Evolutionary conservation across 345 rosid species (phyloP).

Genomic region (Geranium rotundifolium): DNA sequence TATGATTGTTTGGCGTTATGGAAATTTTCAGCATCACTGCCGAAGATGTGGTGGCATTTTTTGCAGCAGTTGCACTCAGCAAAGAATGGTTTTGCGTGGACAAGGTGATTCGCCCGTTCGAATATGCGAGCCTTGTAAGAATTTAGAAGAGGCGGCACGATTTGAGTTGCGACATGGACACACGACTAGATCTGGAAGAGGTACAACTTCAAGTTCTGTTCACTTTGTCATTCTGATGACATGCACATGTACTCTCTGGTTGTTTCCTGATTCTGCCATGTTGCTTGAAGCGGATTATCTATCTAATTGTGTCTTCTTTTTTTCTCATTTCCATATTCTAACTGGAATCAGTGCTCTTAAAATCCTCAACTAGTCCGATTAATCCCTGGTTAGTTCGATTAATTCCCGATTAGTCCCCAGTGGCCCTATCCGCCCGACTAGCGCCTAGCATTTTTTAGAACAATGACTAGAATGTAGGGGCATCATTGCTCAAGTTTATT

Average conservation of each 20-base stretch:
- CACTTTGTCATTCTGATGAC: no score
- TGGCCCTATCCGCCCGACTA: no score
- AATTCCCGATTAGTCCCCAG: no score
- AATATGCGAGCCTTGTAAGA: constrained; percentile 85
- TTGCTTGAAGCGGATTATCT: background rate
- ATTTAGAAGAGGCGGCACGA: constrained; percentile 79
- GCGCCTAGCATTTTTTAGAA: no score
- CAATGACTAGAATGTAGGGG: background rate
- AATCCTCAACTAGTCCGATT: no score
- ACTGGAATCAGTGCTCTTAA: no score
- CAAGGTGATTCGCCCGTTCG: constrained; percentile 91
- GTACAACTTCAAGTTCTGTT: constrained; percentile 20
- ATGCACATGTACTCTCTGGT: no score
- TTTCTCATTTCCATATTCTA: no score
- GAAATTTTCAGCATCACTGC: constrained; percentile 71
- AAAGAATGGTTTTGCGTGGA: constrained; percentile 71
- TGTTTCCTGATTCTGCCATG: no score
- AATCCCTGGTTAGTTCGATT: no score
- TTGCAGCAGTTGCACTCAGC: constrained; percentile 66
- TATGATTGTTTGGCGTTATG: background rate
- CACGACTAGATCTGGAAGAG: constrained; percentile 44
- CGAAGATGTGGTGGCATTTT: constrained; percentile 88
- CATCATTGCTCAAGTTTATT: background rate
- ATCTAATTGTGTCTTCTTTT: no score
- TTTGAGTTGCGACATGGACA: constrained; percentile 73